Percentiles rank a stretch among this genome's conserved stretches.
Evolutionary conservation across 495 filamentous ascomycete genomes (phyloP).

Genomic region (Hypoxylon fuscum): DNA sequence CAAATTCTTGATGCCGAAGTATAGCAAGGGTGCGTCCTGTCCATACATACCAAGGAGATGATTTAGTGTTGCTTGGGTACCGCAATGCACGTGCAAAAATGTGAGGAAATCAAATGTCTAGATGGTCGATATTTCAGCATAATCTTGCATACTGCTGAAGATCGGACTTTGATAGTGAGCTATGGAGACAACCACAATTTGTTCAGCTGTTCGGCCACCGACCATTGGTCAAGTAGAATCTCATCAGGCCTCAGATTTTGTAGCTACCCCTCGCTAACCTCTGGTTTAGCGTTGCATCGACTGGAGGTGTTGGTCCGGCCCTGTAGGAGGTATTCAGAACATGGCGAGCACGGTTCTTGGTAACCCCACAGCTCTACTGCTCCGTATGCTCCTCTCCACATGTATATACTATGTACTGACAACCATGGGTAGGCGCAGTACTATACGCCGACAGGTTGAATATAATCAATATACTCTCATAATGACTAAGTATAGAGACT

Average conservation of each 20-base stretch:
- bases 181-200: constrained; percentile 7
- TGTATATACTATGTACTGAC: no score
- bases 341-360: constrained; percentile 21
- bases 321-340: no score
- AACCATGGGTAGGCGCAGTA: no score
- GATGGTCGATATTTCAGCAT: constrained; percentile 9
- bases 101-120: constrained; percentile 3
- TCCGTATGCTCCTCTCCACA: no score
- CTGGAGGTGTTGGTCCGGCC: constrained; percentile 39
- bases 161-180: constrained; percentile 19
- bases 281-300: constrained; percentile 31
- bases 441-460: constrained; percentile 6
- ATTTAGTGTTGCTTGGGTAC: background rate
- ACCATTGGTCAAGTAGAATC: constrained; percentile 14
- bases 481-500: background rate
- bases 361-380: constrained; percentile 34
- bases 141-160: constrained; percentile 30
- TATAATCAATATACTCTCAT: constrained; percentile 14
- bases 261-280: constrained; percentile 25
- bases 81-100: background rate
- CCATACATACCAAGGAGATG: background rate
- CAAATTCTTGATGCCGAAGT: no score
- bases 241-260: background rate
- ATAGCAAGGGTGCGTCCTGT: constrained; percentile 2
- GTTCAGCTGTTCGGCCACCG: background rate